Base-by-base conservation (phyloP, 78 protist genomes). In the Speleostelium caveatum region DNA sequence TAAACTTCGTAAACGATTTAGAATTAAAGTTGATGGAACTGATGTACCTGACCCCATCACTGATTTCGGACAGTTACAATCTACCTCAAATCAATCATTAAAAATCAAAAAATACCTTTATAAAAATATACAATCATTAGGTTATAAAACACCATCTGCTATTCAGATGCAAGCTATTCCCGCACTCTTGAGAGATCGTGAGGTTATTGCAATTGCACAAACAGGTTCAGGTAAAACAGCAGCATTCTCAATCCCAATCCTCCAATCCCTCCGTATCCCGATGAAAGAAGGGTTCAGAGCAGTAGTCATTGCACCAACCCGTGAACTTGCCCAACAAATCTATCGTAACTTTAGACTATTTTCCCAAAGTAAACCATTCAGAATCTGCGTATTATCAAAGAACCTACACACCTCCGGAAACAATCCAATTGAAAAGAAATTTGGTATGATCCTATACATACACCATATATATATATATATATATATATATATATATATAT, bases 171-270 rank as follows among this genome's bases (percentile, higher is more conserved):
- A 92, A 71, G 67, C 90, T 14, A 92, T 80, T 14, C 87, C 95
- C 38, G 45, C 55, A 6, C 19, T 97, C 41, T 16, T 95, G n/a
- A 76, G 6, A 10, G 93, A 80, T 7, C 59, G 97, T 5, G 98
- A 97, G 19, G 73, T 96, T 6, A 72, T 97, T 24, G 99, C 92
- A 22, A 55, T 72, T 45, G 98, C 99, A 26, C 98, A 97, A 51
- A 97, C 99, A 3, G 99, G 99, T 55, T 93, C 97, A 10, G 99
- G 99, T 49, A 97, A 97, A 89, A 97, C 99, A 38, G 89, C 90
- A 8, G 96, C 99, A 19, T 98, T 87, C 39, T 41, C 86, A 22
- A 71, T 32, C 14, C 99, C 99, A 28, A 26, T 96, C 22, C 77
- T 98, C 24, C 62, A 32, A 26, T 6, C 55, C 24, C 45, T 96